Base-by-base conservation (phyloP, 805 yeast genomes). In the Groenewaldozyma tartarivorans region DNA sequence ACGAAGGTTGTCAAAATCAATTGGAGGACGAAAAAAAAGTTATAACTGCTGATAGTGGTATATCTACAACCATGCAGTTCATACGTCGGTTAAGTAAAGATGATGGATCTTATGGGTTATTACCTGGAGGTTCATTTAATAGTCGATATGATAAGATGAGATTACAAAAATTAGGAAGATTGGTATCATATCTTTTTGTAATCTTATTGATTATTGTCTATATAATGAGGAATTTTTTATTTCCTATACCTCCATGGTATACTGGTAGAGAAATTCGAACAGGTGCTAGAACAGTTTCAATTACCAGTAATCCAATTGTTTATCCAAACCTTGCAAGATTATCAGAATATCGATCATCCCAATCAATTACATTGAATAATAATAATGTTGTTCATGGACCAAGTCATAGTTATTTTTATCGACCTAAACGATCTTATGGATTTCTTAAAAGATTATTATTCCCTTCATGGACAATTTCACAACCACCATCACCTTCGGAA, bases 271-370 rank as follows among this genome's bases (percentile, higher is more conserved):
- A 24, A n/a, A 33, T 47, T 20, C 18, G 40, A 15, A 45, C 42
- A 17, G 50, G 49, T 5, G 45, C 50, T 18, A 38, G 39, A 26
- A 30, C 46, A 5, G 41, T 42, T 17, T 30, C 44, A 19, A 13
- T 33, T 15, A 27, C 41, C 20, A 33, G 32, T 11, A 21, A 39
- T 32, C 55, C 49, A 2, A 40, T 45, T 33, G 48, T 58, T 11
- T 39, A 39, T 30, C 61, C 61, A 2, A 57, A 57, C 31, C 29
- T 57, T 36, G 22, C 44, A 16, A 38, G 42, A 17, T 44, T 48
- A 13, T 34, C 48, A 5, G 51, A 53, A 35, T 58, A 48, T 46
- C 46, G 58, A 19, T 48, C 56, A 3, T 47, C 53, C 26, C 57
- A 54, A 42, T 49, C 50, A 20, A 47, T 48, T 13, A 43, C 49